Conservation (phyloP, 768 basidiomycete genomes). For the Termitomyces sp. region DNA sequence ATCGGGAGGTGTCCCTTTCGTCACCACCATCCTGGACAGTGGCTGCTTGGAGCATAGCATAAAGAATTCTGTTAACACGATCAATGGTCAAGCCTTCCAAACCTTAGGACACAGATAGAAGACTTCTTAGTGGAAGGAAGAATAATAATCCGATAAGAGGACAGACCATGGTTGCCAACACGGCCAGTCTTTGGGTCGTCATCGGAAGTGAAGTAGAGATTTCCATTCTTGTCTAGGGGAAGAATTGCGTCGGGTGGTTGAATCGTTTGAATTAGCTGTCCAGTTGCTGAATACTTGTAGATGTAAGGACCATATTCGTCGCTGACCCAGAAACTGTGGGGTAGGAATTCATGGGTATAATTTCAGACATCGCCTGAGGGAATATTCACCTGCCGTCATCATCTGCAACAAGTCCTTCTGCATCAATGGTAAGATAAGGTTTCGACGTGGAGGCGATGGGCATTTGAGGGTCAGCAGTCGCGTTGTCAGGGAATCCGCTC, state of each 20-base stretch:
- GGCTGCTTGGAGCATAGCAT: conserved; percentile 61
- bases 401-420: conserved; percentile 57
- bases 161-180: conserved; percentile 48
- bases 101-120: conserved; percentile 39
- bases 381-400: conserved; percentile 51
- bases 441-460: conserved; percentile 41
- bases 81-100: conserved; percentile 60
- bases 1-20: conserved; percentile 42
- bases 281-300: conserved; percentile 45
- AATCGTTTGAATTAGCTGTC: conserved; percentile 51
- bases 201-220: conserved; percentile 49
- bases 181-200: conserved; percentile 50
- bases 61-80: conserved; percentile 43
- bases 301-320: conserved; percentile 73
- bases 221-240: conserved; percentile 39
- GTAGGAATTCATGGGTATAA: neutral
- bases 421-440: conserved; percentile 49
- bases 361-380: neutral
- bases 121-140: neutral
- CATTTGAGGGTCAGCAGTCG: conserved; percentile 39
- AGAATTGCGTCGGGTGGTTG: conserved; percentile 56
- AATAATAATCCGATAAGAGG: too few species aligned
- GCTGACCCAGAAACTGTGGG: conserved; percentile 54
- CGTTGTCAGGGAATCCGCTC: conserved; percentile 23
- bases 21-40: conserved; percentile 61